Evolutionary conservation across 768 basidiomycete species (phyloP), one percentile per base, ranked within the genome.

Genomic region (Exsudoporus frostii): DNA sequence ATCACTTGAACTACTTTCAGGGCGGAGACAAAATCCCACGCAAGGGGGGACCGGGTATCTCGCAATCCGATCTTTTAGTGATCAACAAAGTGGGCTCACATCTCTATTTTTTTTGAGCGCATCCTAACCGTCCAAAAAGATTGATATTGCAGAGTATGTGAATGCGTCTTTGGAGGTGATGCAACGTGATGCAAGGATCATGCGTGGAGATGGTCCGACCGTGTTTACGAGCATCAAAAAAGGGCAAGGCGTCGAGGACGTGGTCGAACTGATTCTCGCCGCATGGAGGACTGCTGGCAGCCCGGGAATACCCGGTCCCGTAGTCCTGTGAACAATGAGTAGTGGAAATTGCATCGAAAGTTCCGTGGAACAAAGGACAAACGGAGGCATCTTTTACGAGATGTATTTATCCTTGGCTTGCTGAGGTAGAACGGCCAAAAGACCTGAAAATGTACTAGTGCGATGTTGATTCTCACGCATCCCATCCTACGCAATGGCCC

Each of bases 11-110:
- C 53, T 22, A n/a, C 37, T 54, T 44, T 30, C 57, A 90, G 88
- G 96, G 97, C 10, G 96, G 96, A 1, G 96, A 99, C 73, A 99
- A 99, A 73, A 95, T 99, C 57, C 97, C 97, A 20, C 79, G 96
- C 22, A 99, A 99, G 75, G 96, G 97, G 5, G 97, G 96, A 1
- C 97, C 96, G 2, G 97, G 96, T 10, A 98, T 99, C 60, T 94
- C 93, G 1, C 90, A 94, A 65, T 96, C 93, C 1, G 97, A 98
- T 73, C 75, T 99, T 11, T 74, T 99, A 49, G 84, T 99, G 24
- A 84, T 98, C 61, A 98, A 98, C 77, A 99, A 99, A 80, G 95
- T 87, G 32, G 25, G 49, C 3, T 30, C 37, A 38, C 25, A 17
- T 45, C 25, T 45, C 36, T 33, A 45, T 47, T 56, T 53, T 20